Conservation (phyloP, 768 basidiomycete species). For the Termitomyces bulborhizus region DNA sequence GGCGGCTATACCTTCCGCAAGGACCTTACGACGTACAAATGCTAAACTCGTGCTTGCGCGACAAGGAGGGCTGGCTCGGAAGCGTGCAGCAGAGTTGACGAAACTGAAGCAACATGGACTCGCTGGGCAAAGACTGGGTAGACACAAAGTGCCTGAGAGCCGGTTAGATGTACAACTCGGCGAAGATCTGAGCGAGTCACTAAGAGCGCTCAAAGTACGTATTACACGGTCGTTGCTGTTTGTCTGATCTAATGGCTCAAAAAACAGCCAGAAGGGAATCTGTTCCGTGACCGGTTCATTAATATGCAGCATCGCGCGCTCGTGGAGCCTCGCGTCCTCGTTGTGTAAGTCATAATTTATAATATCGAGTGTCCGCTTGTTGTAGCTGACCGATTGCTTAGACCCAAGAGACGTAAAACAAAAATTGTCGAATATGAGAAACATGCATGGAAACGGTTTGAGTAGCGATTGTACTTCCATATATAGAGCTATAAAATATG, state of each 20-base stretch:
- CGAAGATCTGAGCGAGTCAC: conserved; percentile 81
- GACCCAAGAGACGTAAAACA: conserved; percentile 45
- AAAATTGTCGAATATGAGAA: conserved; percentile 68
- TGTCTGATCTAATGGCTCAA: neutral
- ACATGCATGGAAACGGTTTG: conserved; percentile 74
- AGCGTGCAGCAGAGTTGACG: conserved; percentile 37
- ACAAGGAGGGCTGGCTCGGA: conserved; percentile 35
- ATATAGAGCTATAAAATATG: neutral
- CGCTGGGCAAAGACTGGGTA: conserved; percentile 73
- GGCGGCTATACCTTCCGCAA: conserved; percentile 50
- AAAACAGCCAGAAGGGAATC: conserved; percentile 82
- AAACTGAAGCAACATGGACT: conserved; percentile 56
- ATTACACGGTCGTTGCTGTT: neutral
- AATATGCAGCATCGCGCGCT: conserved; percentile 85
- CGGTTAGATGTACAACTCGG: conserved; percentile 83
- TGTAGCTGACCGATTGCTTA: conserved; percentile 15
- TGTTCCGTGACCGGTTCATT: conserved; percentile 84
- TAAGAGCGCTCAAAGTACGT: conserved; percentile 77
- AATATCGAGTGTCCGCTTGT: neutral
- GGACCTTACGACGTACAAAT: conserved; percentile 40
- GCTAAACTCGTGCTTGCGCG: conserved; percentile 29
- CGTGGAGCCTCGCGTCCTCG: conserved; percentile 78
- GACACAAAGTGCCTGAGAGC: conserved; percentile 64
- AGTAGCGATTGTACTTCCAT: conserved; percentile 18
- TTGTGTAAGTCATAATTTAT: conserved; percentile 45